Conservation (phyloP, 2,329 filamentous ascomycete species). For the Talaromyces marneffei region DNA sequence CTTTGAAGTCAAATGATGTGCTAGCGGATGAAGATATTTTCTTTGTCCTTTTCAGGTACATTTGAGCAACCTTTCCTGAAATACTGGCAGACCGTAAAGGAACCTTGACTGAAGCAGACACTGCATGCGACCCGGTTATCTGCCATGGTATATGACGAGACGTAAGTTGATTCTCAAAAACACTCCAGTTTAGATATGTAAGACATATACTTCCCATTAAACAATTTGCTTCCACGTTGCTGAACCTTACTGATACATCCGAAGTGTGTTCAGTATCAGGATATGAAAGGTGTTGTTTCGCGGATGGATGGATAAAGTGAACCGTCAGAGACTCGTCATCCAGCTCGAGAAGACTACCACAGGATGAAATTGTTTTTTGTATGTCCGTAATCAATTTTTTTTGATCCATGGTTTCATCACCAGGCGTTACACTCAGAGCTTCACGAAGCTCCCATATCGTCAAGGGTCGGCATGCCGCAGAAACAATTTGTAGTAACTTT, state of each 20-base stretch:
- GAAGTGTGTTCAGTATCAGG: background rate
- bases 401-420: background rate
- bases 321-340: slow-evolving; percentile 6
- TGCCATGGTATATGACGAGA: background rate
- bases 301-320: slow-evolving; percentile 4
- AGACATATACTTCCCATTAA: background rate
- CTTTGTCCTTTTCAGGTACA: background rate
- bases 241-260: background rate
- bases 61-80: background rate
- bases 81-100: background rate
- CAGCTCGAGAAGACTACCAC: slow-evolving; percentile 2
- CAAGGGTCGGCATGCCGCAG: background rate
- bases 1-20: background rate
- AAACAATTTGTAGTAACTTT: background rate
- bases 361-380: background rate
- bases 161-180: slow-evolving; percentile 1
- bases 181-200: slow-evolving; percentile 5
- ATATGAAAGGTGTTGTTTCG: slow-evolving; percentile 2
- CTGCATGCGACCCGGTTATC: background rate
- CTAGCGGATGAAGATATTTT: background rate
- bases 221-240: background rate
- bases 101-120: background rate
- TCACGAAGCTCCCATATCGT: background rate
- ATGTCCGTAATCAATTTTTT: background rate
- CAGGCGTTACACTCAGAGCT: background rate